These are phyloP conservation scores for Chaetoscypha palmicola DNA, from an alignment of 2,329 filamentous ascomycete genomes.

Conservation along the genomic window DNA sequence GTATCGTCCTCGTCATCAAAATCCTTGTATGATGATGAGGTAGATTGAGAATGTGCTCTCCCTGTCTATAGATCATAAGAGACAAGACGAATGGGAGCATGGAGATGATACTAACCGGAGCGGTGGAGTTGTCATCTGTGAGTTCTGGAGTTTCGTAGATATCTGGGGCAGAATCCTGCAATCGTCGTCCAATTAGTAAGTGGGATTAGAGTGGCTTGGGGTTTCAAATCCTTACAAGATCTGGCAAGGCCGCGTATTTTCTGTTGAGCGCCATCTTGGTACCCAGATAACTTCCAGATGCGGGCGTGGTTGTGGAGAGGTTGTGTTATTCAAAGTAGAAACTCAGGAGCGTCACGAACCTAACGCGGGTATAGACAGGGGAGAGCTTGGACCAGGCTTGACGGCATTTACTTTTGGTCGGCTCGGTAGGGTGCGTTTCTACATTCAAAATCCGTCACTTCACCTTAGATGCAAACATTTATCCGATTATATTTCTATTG, in stretches of 20 bases:
- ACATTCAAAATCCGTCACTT: too few relatives aligned
- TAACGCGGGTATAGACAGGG: too few relatives aligned
- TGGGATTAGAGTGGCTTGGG: too few relatives aligned
- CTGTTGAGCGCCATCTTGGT: conserved; percentile 62
- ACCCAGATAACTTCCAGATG: background rate
- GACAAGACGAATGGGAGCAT: too few relatives aligned
- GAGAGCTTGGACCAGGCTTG: too few relatives aligned
- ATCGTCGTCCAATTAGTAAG: conserved; percentile 6
- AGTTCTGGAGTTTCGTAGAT: conserved; percentile 95
- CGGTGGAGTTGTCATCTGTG: conserved; percentile 81
- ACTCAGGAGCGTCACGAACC: background rate
- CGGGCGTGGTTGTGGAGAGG: background rate
- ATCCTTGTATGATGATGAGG: conserved; percentile 48
- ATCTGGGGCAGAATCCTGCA: conserved; percentile 87
- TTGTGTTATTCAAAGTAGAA: background rate
- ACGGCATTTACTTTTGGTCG: too few relatives aligned
- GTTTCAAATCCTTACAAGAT: conserved; percentile 51
- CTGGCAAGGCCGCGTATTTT: conserved; percentile 76
- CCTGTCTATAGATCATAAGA: conserved; percentile 23
- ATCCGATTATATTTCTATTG: too few relatives aligned
- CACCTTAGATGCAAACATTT: too few relatives aligned
- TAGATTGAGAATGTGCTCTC: conserved; percentile 49
- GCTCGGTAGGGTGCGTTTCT: too few relatives aligned
- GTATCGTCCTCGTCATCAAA: conserved; percentile 56
- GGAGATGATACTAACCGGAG: conserved; percentile 59